Base-by-base conservation (phyloP, 306 rosid genomes). In the Potentilla sterilis region DNA sequence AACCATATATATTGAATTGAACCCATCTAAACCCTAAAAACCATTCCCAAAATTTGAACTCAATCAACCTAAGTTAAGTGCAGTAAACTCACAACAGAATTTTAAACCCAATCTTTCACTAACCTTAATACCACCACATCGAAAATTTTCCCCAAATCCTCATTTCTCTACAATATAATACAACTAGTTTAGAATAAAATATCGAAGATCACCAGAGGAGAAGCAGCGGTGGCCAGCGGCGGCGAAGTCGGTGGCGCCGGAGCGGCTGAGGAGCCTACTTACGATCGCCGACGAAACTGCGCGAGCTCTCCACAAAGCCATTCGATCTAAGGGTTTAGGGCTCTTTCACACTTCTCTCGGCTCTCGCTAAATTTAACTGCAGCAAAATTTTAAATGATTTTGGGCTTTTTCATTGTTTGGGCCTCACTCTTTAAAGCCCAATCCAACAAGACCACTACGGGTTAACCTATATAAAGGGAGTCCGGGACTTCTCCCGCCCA, bases 221-320 rank as follows among this genome's bases (percentile, higher is more conserved):
- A 78, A 46, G 22, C 9, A n/a, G 54, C 65, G 76, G 41, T 0
- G 7, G 51, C 54, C 12, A 54, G 42, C 18, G 42, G 55, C 3
- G 24, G 51, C 3, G 37, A 4, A 0, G 1, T 40, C 22, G 52
- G 37, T 1, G 70, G 41, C 41, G 72, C n/a, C 7, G 44, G 66
- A 24, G 70, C 13, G 52, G 44, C 57, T 28, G 72, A 40, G 37
- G 38, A 77, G 59, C 38, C 59, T 16, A 43, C 9, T 70, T 22
- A 78, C 9, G 11, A 78, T 10, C 41, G 64, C 49, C 70, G 70
- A 32, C 2, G 81, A 70, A 61, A 69, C 81, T 2, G 65, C 71
- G 19, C 77, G 70, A 70, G 65, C 81, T 47, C 71, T 71, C 77
- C 71, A 41, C 37, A 62, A 14, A 10, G 81, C 77, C 77, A 78